A percentile compares a stretch with the other conserved stretches of the same genome.
phyloP scores from a whole-genome alignment of 148 eudicot genomes.

The Polygonum aviculare region DNA sequence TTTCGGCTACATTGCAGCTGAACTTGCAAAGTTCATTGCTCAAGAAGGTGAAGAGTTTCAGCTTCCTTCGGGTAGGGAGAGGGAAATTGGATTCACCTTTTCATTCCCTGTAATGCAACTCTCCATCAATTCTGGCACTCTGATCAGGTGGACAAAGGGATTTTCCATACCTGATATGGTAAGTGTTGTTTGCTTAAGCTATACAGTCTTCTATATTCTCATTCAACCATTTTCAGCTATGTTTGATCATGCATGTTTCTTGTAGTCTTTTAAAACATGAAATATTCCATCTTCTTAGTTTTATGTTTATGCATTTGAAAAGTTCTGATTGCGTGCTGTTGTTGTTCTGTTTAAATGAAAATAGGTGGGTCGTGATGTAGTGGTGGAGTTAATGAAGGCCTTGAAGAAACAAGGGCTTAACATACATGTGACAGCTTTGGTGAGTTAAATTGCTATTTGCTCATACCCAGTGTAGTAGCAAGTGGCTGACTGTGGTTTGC shows the following conservation, averaged over 20 bases:
- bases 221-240: background rate
- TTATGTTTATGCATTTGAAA: no score
- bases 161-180: constrained; percentile 30
- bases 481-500: background rate
- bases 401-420: constrained; percentile 20
- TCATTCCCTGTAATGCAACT: constrained; percentile 39
- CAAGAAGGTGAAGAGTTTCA: constrained; percentile 15
- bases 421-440: constrained; percentile 37
- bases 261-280: no score
- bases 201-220: constrained; percentile 8
- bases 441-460: constrained; percentile 12
- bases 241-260: background rate
- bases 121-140: constrained; percentile 29
- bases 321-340: background rate
- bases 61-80: constrained; percentile 19
- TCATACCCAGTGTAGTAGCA: background rate
- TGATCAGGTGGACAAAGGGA: constrained; percentile 39
- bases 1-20: constrained; percentile 35
- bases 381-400: constrained; percentile 26
- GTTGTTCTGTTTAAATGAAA: background rate
- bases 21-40: constrained; percentile 17
- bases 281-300: no score
- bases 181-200: background rate
- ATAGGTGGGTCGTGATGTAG: constrained; percentile 35
- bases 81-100: constrained; percentile 41